Conservation (phyloP, 108 stramenopile species). For the Cyclotella choctawhatcheeana region DNA sequence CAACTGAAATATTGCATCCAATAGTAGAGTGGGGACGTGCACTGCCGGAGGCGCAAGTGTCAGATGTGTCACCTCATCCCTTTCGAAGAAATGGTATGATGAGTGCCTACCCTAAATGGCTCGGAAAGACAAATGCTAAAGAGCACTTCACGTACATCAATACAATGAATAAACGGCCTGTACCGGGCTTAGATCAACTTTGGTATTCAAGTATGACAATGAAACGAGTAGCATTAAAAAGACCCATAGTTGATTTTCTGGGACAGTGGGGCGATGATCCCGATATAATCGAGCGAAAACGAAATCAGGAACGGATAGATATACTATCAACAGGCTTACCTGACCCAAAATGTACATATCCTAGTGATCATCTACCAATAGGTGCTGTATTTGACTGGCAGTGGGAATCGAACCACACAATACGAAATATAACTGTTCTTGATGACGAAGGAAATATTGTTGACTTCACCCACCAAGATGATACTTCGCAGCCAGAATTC, state of each 20-base stretch:
- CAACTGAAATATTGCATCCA: conserved; percentile 44
- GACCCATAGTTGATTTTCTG: conserved; percentile 41
- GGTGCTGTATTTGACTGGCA: conserved; percentile 56
- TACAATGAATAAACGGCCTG: conserved; percentile 33
- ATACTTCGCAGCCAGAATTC: background rate
- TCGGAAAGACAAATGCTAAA: conserved; percentile 42
- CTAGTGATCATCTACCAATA: conserved; percentile 58
- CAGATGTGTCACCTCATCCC: conserved; percentile 49
- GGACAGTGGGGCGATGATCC: conserved; percentile 22
- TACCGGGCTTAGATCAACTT: conserved; percentile 61
- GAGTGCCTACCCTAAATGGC: conserved; percentile 48
- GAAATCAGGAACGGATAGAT: conserved; percentile 23
- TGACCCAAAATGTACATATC: conserved; percentile 32
- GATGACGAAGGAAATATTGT: conserved; percentile 39
- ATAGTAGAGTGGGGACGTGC: conserved; percentile 59
- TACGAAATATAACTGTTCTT: conserved; percentile 17
- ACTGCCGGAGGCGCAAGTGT: conserved; percentile 47
- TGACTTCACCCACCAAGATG: background rate
- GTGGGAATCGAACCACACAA: conserved; percentile 8
- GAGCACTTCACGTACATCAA: conserved; percentile 55
- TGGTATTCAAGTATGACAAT: conserved; percentile 56
- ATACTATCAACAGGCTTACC: conserved; percentile 52
- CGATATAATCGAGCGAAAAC: conserved; percentile 12
- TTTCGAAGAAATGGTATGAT: conserved; percentile 53
- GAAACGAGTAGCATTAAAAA: conserved; percentile 30